A percentile compares a stretch with the other conserved stretches of the same genome.
These are phyloP conservation scores for Globisporangium spinosum DNA, from an alignment of 352 stramenopile species.

Conservation along the genomic window DNA sequence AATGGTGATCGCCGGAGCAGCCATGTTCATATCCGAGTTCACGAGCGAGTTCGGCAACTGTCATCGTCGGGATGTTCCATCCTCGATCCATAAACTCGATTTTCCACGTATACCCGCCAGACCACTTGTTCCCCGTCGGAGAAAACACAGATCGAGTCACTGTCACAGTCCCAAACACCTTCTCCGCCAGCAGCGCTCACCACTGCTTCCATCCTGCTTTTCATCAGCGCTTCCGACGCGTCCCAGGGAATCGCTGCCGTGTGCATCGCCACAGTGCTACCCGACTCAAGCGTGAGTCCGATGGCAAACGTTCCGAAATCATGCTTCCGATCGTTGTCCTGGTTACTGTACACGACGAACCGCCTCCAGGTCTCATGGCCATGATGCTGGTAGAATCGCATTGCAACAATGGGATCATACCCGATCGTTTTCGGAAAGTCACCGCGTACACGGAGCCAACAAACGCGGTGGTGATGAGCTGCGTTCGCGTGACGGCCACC, in stretches of 20 bases:
- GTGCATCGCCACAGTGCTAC: slow-evolving; percentile 13
- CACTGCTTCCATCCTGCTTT: slow-evolving; percentile 48
- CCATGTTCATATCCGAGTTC: slow-evolving; percentile 24
- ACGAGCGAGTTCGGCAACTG: slow-evolving; percentile 21
- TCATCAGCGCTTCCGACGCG: slow-evolving; percentile 54
- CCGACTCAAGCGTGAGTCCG: slow-evolving; percentile 40
- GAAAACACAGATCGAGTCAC: slow-evolving; percentile 84
- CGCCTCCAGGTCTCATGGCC: slow-evolving; percentile 27
- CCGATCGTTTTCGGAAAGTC: slow-evolving; percentile 59
- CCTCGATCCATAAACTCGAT: slow-evolving; percentile 88
- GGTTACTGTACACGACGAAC: slow-evolving; percentile 28
- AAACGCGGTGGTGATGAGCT: slow-evolving; percentile 39
- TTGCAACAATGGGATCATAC: slow-evolving; percentile 48
- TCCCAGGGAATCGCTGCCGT: slow-evolving; percentile 70
- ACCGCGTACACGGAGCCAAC: slow-evolving; percentile 61
- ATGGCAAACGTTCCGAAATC: slow-evolving; percentile 64
- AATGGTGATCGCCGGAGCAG: slow-evolving; percentile 26
- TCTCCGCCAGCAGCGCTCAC: slow-evolving; percentile 31
- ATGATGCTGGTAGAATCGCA: slow-evolving; percentile 34
- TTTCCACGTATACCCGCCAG: slow-evolving; percentile 91
- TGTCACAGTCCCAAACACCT: slow-evolving; percentile 83
- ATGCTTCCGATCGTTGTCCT: slow-evolving; percentile 52
- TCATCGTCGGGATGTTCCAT: slow-evolving; percentile 86
- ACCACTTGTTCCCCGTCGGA: slow-evolving; percentile 86
- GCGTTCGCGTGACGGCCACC: slow-evolving; percentile 35